Base-by-base conservation (phyloP, 2,329 filamentous ascomycete genomes). In the Phialophora expanda region DNA sequence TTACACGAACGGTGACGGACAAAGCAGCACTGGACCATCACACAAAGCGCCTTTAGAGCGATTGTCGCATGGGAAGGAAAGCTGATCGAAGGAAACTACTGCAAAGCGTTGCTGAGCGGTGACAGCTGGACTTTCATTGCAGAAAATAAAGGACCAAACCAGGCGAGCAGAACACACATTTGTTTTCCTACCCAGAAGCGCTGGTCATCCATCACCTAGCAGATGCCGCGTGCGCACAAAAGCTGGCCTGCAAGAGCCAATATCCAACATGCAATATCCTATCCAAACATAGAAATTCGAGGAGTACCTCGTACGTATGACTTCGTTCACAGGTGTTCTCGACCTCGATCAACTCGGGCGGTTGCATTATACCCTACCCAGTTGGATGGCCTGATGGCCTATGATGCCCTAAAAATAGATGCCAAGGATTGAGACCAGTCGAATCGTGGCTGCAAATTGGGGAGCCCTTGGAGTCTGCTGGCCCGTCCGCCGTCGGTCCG, bases 181-280 rank as follows among this genome's bases (percentile, higher is more conserved):
- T 22, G 8, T 14, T 12, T 8, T 8, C 3, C 28, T 32, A 7
- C 4, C 3, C 51, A 30, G 24, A 11, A 24, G 53, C 14, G 53
- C 53, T 28, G 20, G 4, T 8, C n/a, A 28, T 17, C 24, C n/a
- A 28, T 17, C 24, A 55, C 20, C 4, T 11, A 22, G 28, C 11
- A 55, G 24, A 51, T 24, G 20, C 24, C 14, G 17, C 11, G n/a
- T 12, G 24, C 20, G 20, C 46, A 51, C 24, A 26, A 51, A 20
- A 51, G 38, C 48, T 22, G 48, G 48, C n/a, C n/a, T n/a, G n/a
- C 48, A 55, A 55, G n/a, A 26, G 12, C 12, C 53, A 55, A 55
- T 55, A 32, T 55, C 9, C 44, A 48, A 48, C 20, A 48, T 55
- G 1, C 44, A 48, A 48, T 20, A 48, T 48, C 44, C 26, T 20